Evolutionary conservation across 306 rosid genomes (phyloP), one percentile per base, ranked within the genome.

Genomic region (Urtica urens): DNA sequence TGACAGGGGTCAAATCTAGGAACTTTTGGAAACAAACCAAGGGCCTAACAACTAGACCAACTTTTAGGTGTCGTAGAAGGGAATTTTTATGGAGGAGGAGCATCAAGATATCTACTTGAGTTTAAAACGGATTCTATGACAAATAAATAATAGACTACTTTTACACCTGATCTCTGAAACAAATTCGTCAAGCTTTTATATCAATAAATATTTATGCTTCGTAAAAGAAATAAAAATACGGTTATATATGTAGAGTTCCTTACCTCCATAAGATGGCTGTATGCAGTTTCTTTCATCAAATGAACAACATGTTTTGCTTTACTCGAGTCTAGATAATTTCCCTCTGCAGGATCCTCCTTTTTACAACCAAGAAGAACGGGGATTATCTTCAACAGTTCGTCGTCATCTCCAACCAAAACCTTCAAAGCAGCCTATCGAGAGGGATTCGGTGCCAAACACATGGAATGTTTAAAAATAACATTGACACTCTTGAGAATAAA

Each of bases 211-310:
- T 6, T 35, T 2, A 9, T 35, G 14, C 8, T 35, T 35, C 14
- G 39, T 9, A 12, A 6, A 5, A 35, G 7, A 35, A 15, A 28
- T 10, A 10, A 28, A 28, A 4, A 4, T 4, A 35, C 4, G 40
- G 40, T n/a, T n/a, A n/a, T n/a, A n/a, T n/a, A n/a, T n/a, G n/a
- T 35, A 35, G 44, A 19, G 54, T 44, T 48, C 48, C 70, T 71
- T 66, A 88, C 97, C 95, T 81, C 97, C 95, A 84, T 81, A 55
- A 84, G 78, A 79, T 64, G 97, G 67, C 97, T 84, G 69, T 64
- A 90, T 13, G 80, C 64, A 39, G 77, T 65, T 62, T 88, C 90
- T 67, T 79, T 81, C 63, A 79, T 61, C 73, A 84, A 67, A 63
- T 59, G 43, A 37, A 62, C 24, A 66, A 79, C 60, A 25, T 71